phyloP scores from a whole-genome alignment of 768 basidiomycete genomes.

The Mycena metata region DNA sequence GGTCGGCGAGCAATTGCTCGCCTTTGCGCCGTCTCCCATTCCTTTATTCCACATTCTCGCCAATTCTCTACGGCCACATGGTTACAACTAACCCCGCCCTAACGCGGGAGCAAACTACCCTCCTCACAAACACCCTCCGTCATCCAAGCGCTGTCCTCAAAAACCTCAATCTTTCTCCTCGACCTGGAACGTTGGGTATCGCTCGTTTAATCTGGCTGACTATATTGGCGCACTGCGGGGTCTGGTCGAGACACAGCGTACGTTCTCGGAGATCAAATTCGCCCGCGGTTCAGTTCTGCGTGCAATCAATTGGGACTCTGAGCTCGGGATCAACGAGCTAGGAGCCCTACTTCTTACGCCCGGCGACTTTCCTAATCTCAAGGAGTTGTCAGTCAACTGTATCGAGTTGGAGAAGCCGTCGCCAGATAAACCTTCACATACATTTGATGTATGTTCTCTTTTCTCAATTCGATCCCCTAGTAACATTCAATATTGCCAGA shows the following conservation, averaged over 20 bases:
- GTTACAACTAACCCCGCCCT: not conserved
- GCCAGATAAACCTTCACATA: too few relatives aligned
- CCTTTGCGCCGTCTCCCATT: conserved; percentile 3
- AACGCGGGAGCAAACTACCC: not conserved
- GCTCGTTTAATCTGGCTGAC: not conserved
- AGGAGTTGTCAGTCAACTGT: conserved; percentile 4
- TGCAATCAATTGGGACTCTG: not conserved
- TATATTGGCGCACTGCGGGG: not conserved
- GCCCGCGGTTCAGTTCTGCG: not conserved
- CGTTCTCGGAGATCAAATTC: not conserved
- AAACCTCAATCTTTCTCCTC: not conserved
- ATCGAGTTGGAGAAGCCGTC: not conserved
- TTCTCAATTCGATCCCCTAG: too few relatives aligned
- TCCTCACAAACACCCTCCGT: conserved; percentile 1
- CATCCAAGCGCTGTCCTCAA: not conserved
- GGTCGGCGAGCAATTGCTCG: not conserved
- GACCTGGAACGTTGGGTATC: not conserved
- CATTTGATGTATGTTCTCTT: conserved; percentile 1
- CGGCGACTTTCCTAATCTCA: conserved; percentile 11
- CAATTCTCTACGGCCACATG: not conserved
- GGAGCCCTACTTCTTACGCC: not conserved
- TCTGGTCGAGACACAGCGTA: not conserved
- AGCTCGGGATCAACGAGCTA: not conserved
- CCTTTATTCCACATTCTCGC: not conserved
- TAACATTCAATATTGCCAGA: not conserved